These are phyloP conservation scores for Rhododendron henanense DNA, from an alignment of 148 eudicot genomes.

Conservation along the genomic window DNA sequence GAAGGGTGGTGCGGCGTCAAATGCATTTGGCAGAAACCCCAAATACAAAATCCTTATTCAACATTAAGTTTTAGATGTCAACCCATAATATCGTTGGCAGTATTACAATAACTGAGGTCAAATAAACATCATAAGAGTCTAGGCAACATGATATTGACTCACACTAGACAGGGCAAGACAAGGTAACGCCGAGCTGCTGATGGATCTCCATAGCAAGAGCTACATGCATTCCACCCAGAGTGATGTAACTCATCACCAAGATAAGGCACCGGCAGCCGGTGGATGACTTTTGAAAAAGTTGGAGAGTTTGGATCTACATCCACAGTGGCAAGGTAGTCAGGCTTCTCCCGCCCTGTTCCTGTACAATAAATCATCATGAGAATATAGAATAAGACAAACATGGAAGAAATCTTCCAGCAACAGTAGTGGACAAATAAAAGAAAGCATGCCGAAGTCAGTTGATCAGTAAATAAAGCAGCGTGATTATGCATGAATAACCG, in stretches of 20 bases:
- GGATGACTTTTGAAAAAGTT: conserved; percentile 76
- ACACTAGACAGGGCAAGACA: conserved; percentile 86
- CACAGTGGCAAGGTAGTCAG: conserved; percentile 85
- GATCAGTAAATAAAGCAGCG: not conserved
- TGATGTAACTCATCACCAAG: conserved; percentile 91
- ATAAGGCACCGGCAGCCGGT: conserved; percentile 78
- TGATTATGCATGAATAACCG: not conserved
- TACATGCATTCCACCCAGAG: conserved; percentile 98
- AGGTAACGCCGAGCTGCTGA: conserved; percentile 77
- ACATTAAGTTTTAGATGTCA: not conserved
- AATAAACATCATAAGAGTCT: not conserved
- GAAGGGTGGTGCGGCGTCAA: not conserved
- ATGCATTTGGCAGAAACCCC: not conserved
- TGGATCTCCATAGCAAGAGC: conserved; percentile 90
- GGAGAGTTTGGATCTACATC: conserved; percentile 85
- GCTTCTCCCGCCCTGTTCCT: conserved; percentile 91
- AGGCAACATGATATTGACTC: conserved; percentile 16
- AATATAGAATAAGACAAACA: not conserved
- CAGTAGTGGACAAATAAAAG: not conserved
- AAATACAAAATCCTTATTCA: not conserved
- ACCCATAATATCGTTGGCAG: not conserved
- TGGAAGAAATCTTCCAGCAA: not conserved
- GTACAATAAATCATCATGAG: not conserved
- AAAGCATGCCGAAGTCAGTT: not conserved
- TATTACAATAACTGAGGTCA: not conserved